A percentile compares a stretch with the other conserved stretches of the same genome.
Evolutionary conservation across 208 protist genomes (phyloP).

Genomic region (Leptomonas seymouri): DNA sequence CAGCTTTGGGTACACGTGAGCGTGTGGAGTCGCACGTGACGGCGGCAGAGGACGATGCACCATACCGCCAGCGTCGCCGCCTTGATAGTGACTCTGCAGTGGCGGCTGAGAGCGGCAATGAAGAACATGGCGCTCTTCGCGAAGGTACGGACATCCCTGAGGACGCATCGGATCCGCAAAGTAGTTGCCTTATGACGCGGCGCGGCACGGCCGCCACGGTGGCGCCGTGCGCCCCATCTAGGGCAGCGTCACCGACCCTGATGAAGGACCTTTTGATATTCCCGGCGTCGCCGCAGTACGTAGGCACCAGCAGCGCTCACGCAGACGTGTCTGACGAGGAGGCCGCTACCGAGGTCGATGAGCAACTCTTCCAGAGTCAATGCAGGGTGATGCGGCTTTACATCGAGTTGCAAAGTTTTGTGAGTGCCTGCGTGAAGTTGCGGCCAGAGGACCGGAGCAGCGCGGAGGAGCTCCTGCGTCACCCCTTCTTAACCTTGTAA

Average conservation of each 20-base stretch:
- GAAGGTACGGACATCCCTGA: background rate
- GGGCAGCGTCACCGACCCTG: too few relatives aligned
- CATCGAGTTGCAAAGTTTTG: slow-evolving; percentile 60
- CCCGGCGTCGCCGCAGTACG: too few relatives aligned
- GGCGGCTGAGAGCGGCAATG: background rate
- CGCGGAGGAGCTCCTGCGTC: slow-evolving; percentile 60
- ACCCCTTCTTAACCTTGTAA: slow-evolving; percentile 67
- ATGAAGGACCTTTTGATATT: too few relatives aligned
- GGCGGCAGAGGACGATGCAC: background rate
- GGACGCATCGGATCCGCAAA: background rate
- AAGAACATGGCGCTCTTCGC: too few relatives aligned
- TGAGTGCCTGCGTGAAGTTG: slow-evolving; percentile 55
- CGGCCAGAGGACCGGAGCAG: slow-evolving; percentile 65
- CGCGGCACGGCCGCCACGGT: background rate
- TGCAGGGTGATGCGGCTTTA: slow-evolving; percentile 41
- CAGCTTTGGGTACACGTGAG: background rate
- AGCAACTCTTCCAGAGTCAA: slow-evolving; percentile 20
- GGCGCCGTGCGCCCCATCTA: too few relatives aligned
- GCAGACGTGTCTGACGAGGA: background rate
- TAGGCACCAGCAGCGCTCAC: too few relatives aligned
- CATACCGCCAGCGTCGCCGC: slow-evolving; percentile 7
- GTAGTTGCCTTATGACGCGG: background rate
- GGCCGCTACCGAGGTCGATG: background rate
- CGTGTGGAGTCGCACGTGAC: background rate
- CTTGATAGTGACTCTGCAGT: background rate